Evolutionary conservation across 2,329 filamentous ascomycete species (phyloP), one percentile per base, ranked within the genome.

Genomic region (Ophiosphaerella narmari): DNA sequence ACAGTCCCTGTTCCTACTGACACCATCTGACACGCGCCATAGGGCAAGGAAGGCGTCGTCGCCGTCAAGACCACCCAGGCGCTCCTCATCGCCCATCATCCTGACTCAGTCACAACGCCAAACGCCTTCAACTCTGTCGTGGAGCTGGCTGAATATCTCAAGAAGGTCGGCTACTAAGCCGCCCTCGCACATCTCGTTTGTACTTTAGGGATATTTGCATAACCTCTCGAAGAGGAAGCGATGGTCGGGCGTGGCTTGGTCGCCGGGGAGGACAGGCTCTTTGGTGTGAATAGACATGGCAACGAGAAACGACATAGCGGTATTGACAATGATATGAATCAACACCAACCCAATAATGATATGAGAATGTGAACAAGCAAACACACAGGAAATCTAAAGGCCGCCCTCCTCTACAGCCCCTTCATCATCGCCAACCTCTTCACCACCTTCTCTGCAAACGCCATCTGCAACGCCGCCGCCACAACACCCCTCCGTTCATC

Each of bases 51-150:
- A 72, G 94, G 94, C 60, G 77, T 96, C 67, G 81, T 88, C 71
- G 84, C 94, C 66, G 86, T 87, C 77, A 96, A 95, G 82, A 95
- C 93, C 67, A 87, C 82, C 69, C 88, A 95, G 78, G 90, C 91
- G 63, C 86, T 97, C 74, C 84, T 99, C 72, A 78, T 99, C 73
- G 89, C 86, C 63, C 91, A 96, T 80, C 91, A 97, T 82, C 82
- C 81, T 62, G 90, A 96, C 74, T 74, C 74, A 55, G 78, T 86
- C 63, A 81, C 89, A 73, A 89, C 89, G 44, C 86, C 90, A 71
- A 87, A 88, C 74, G 86, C 90, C 57, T 86, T 86, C 66, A 84
- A 84, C 72, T 90, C 89, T 42, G 89, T 96, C 62, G 89, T 93
- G 80, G 81, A 85, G 66, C 83, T 99, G 57, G 91, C 85, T 67